A percentile compares a stretch with the other conserved stretches of the same genome.
These are phyloP conservation scores for Synchytrium microbalum DNA, from an alignment of 371 early-diverging fungal species.

Conservation along the genomic window DNA sequence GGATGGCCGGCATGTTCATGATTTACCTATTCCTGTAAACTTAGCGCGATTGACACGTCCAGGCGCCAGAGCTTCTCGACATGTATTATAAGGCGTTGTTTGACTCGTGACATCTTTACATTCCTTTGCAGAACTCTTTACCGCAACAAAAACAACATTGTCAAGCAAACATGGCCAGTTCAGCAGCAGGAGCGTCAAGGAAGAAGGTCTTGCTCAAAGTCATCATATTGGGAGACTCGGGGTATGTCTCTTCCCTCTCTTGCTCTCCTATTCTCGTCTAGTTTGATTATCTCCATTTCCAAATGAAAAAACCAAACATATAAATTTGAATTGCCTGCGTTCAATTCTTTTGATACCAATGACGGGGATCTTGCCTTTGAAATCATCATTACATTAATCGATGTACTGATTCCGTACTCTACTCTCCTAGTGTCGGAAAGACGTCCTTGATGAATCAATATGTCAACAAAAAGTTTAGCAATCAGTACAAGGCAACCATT, in stretches of 20 bases:
- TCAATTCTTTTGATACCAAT: too few relatives aligned
- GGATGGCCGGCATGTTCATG: too few relatives aligned
- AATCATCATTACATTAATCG: too few relatives aligned
- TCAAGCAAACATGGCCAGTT: conserved; percentile 5
- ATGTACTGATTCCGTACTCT: conserved; percentile 5
- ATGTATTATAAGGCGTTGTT: too few relatives aligned
- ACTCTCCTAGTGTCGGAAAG: conserved; percentile 66
- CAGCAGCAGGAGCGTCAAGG: not conserved
- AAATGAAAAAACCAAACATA: not conserved
- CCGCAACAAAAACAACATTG: too few relatives aligned
- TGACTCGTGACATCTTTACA: too few relatives aligned
- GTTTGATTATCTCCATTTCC: conserved; percentile 10
- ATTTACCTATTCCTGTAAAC: too few relatives aligned
- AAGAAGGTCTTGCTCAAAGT: conserved; percentile 47
- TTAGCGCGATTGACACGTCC: too few relatives aligned
- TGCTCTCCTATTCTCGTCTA: conserved; percentile 4
- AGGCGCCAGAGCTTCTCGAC: too few relatives aligned
- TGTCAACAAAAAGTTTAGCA: conserved; percentile 95
- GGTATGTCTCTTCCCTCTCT: conserved; percentile 44
- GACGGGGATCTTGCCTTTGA: too few relatives aligned
- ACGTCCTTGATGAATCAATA: conserved; percentile 98
- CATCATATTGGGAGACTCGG: conserved; percentile 86
- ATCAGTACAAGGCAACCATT: conserved; percentile 99
- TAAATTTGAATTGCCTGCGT: not conserved
- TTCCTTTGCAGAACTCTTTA: too few relatives aligned